Evolutionary conservation across 2,329 filamentous ascomycete species (phyloP), one percentile per base, ranked within the genome.

Genomic region (Rutstroemia sydowiana): DNA sequence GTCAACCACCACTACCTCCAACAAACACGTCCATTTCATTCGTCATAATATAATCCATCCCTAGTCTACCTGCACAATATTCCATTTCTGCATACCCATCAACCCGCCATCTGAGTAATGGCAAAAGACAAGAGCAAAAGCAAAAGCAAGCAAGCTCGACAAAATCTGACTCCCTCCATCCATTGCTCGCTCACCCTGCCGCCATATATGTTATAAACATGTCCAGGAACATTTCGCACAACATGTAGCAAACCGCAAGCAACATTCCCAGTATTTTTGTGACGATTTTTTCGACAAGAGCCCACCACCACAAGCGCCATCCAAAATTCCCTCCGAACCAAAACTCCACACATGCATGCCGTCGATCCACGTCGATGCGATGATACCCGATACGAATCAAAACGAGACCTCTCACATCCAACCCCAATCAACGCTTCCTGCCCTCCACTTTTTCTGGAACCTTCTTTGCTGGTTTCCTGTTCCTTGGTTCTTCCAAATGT

Each of bases 401-500:
- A 21, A 20, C n/a, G 11, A 40, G 5, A 13, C 23, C 8, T 26
- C 23, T 26, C 23, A 26, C 23, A 26, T 26, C 36, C 36, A 7
- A 20, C 36, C 36, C 14, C 8, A n/a, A 32, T 44, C 41, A 30
- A 14, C 48, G 31, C 21, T 26, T 51, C 48, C 59, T 60, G 47
- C 61, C 60, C 47, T 62, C 62, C 18, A 36, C 14, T 23, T 26
- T 44, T 8, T n/a, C 28, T 3, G 53, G 55, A 8, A 56, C 56
- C 45, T 66, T 67, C 55, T 63, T 66, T 11, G 59, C 55, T 39
- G 57, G 59, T 55, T 68, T 70, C 51, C 71, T 69, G 53, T 64
- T 66, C 23, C 75, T 74, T 28, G 75, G 74, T 51, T 78, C 74
- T 54, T 85, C 80, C 16, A 74, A 73, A 63, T 85, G 82, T 36